Conservation (phyloP, 2,329 filamentous ascomycete genomes). For the Aspergillus sp. region DNA sequence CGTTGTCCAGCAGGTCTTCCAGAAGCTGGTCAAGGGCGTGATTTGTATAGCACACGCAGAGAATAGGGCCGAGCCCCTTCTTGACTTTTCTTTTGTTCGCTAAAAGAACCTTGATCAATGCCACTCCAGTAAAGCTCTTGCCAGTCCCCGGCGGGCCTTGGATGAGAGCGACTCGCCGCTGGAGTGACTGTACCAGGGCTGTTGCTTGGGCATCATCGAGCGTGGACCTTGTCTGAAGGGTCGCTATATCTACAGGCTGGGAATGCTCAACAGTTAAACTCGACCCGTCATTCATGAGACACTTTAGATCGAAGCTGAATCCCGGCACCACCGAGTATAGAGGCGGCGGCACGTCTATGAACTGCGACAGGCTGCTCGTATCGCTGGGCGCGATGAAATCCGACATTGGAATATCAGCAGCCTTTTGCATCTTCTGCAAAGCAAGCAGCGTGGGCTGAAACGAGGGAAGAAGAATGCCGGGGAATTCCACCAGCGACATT, state of each 20-base stretch:
- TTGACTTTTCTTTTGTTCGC: constrained; percentile 16
- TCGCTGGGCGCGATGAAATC: constrained; percentile 40
- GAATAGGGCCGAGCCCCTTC: constrained; percentile 44
- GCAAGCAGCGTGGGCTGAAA: constrained; percentile 59
- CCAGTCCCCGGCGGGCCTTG: constrained; percentile 32
- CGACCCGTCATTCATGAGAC: constrained; percentile 25
- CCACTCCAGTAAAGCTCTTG: constrained; percentile 28
- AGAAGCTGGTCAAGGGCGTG: constrained; percentile 60
- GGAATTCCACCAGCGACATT: constrained; percentile 59
- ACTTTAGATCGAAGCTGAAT: constrained; percentile 48
- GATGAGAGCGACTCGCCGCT: constrained; percentile 22
- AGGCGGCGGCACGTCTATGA: constrained; percentile 41
- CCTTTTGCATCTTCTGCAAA: constrained; percentile 54
- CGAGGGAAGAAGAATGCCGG: constrained; percentile 57
- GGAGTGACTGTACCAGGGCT: constrained; percentile 20
- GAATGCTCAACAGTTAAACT: constrained; percentile 18
- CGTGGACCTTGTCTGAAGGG: constrained; percentile 15
- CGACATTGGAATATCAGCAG: constrained; percentile 50
- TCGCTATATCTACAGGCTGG: constrained; percentile 17
- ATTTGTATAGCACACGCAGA: constrained; percentile 54
- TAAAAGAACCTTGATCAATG: constrained; percentile 26
- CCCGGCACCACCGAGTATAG: constrained; percentile 49
- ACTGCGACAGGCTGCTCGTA: constrained; percentile 24
- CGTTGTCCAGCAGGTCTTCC: constrained; percentile 53
- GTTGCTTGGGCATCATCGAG: constrained; percentile 23